phyloP scores from a whole-genome alignment of 2,329 filamentous ascomycete species.

The Pseudogymnoascus sp. region DNA sequence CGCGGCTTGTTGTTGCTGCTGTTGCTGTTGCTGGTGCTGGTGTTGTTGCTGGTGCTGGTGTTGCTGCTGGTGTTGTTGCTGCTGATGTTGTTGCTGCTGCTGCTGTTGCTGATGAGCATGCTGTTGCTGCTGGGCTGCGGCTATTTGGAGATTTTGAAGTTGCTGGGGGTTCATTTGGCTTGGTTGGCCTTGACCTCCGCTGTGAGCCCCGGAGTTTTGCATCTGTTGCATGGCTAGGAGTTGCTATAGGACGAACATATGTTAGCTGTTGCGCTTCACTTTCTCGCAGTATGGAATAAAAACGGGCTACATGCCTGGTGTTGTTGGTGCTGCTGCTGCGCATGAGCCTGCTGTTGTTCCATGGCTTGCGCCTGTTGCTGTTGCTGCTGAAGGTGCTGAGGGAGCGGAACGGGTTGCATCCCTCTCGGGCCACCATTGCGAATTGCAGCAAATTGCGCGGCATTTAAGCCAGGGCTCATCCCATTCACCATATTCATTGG shows the following conservation, averaged over 20 bases:
- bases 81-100: conserved; percentile 31
- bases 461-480: conserved; percentile 41
- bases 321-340: conserved; percentile 24
- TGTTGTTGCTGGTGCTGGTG: conserved; percentile 27
- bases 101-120: conserved; percentile 40
- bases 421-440: conserved; percentile 30
- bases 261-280: background rate
- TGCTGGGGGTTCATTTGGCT: conserved; percentile 41
- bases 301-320: conserved; percentile 11
- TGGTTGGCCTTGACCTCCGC: conserved; percentile 37
- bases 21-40: conserved; percentile 27
- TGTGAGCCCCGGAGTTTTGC: conserved; percentile 33
- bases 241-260: conserved; percentile 22
- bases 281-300: background rate
- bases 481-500: conserved; percentile 44
- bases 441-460: conserved; percentile 44
- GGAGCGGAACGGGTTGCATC: conserved; percentile 37
- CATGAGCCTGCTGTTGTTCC: conserved; percentile 33
- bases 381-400: conserved; percentile 35
- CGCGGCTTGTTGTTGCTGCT: conserved; percentile 17
- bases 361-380: conserved; percentile 25
- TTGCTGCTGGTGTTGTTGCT: conserved; percentile 29
- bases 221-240: conserved; percentile 41
- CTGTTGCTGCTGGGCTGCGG: conserved; percentile 30
- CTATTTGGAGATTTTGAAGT: conserved; percentile 36